A percentile compares a stretch with the other conserved stretches of the same genome.
These are phyloP conservation scores for Mrakia frigida DNA, from an alignment of 768 basidiomycete species.

Conservation along the genomic window DNA sequence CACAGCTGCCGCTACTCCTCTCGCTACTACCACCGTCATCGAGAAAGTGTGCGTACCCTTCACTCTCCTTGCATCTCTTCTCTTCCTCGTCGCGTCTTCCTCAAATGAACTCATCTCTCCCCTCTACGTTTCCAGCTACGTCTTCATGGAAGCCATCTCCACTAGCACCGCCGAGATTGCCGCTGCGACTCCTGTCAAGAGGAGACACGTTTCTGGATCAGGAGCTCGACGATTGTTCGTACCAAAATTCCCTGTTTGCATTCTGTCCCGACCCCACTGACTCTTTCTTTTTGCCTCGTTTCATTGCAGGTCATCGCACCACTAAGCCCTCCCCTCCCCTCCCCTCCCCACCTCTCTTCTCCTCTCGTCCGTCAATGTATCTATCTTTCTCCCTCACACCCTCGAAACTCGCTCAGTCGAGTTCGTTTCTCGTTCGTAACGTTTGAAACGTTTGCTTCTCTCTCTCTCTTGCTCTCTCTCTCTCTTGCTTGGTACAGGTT, in stretches of 20 bases:
- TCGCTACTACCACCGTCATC: background rate
- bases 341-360: background rate
- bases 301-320: background rate
- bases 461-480: background rate
- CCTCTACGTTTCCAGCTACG: background rate
- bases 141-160: slow-evolving; percentile 10
- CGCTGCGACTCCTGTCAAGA: background rate
- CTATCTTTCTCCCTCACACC: background rate
- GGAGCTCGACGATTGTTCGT: background rate
- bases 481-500: no score
- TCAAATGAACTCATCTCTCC: background rate
- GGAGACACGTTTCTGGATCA: background rate
- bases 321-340: background rate
- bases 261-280: background rate
- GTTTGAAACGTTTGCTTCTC: background rate
- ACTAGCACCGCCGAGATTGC: slow-evolving; percentile 4
- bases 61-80: no score
- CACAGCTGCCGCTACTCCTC: background rate
- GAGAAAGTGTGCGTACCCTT: slow-evolving; percentile 4
- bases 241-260: background rate
- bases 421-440: background rate
- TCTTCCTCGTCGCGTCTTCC: background rate
- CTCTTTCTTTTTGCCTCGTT: background rate
- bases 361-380: no score
- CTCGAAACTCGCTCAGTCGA: background rate